These are phyloP conservation scores for Solanum commersonii DNA, from an alignment of 257 asterid genomes.

Conservation along the genomic window DNA sequence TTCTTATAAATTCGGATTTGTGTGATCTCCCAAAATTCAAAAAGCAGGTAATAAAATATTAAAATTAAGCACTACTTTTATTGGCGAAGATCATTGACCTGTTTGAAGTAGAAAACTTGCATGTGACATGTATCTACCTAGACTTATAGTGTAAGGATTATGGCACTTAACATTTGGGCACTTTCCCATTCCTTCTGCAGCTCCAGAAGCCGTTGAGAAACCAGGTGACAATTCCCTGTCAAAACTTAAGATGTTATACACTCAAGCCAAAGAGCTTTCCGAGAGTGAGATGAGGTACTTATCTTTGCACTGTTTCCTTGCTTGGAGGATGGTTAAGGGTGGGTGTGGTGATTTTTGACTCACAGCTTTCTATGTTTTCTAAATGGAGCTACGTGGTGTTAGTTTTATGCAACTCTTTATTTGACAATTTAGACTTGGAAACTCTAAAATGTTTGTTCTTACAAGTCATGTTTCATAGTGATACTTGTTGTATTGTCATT, in stretches of 20 bases:
- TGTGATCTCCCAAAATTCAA: background rate
- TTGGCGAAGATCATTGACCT: background rate
- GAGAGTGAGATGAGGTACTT: slow-evolving; percentile 67
- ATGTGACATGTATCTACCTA: background rate
- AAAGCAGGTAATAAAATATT: background rate
- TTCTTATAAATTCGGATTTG: background rate
- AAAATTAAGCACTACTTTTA: background rate
- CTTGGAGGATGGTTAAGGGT: background rate
- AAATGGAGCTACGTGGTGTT: background rate
- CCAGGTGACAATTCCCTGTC: slow-evolving; percentile 76
- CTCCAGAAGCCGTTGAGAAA: slow-evolving; percentile 82
- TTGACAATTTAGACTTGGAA: background rate
- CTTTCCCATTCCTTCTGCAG: slow-evolving; percentile 31
- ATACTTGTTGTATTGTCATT: background rate
- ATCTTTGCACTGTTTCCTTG: background rate
- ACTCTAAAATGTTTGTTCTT: background rate
- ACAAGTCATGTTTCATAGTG: slow-evolving; percentile 3
- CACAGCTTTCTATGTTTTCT: background rate
- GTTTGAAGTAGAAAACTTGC: background rate
- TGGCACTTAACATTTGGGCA: background rate
- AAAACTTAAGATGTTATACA: slow-evolving; percentile 63
- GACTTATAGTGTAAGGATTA: background rate
- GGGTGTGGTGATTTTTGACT: background rate
- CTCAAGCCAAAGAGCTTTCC: slow-evolving; percentile 81
- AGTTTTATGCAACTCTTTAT: background rate